A percentile compares a stretch with the other conserved stretches of the same genome.
Conservation (phyloP, 2,329 filamentous ascomycete genomes). For the Fusarium stilboides region DNA sequence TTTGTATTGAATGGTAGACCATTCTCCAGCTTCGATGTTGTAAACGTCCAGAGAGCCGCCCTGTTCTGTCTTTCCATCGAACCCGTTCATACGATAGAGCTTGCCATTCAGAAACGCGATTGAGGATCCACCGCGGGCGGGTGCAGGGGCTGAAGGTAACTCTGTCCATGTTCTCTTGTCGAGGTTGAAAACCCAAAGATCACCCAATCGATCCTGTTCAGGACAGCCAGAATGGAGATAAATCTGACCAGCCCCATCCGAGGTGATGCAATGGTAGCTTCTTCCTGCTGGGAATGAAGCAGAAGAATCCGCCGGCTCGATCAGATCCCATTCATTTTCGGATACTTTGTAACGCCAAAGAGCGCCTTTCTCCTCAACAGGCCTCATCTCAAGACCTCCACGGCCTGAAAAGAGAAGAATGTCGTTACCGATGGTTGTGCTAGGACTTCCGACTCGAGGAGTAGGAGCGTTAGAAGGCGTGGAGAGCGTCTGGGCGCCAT, state of each 20-base stretch:
- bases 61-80: conserved; percentile 1
- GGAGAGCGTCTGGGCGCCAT: neutral
- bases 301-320: accelerated
- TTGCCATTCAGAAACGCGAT: neutral
- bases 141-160: neutral
- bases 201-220: neutral
- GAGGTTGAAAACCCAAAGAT: conserved; percentile 5
- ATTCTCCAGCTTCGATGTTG: accelerated
- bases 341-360: neutral
- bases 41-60: neutral
- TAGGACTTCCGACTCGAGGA: conserved; percentile 3
- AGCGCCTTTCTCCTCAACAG: neutral
- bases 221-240: conserved; percentile 18
- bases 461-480: neutral
- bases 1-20: neutral
- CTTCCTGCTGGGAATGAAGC: neutral
- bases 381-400: conserved; percentile 4
- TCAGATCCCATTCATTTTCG: neutral
- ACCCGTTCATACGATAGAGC: conserved; percentile 5
- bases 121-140: neutral
- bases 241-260: neutral
- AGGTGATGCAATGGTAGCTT: conserved; percentile 15
- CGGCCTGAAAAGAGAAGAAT: conserved; percentile 3
- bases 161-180: accelerated
- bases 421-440: neutral